Evolutionary conservation across 2,329 filamentous ascomycete genomes (phyloP), one percentile per base, ranked within the genome.

Genomic region (Phialophora macrospora): DNA sequence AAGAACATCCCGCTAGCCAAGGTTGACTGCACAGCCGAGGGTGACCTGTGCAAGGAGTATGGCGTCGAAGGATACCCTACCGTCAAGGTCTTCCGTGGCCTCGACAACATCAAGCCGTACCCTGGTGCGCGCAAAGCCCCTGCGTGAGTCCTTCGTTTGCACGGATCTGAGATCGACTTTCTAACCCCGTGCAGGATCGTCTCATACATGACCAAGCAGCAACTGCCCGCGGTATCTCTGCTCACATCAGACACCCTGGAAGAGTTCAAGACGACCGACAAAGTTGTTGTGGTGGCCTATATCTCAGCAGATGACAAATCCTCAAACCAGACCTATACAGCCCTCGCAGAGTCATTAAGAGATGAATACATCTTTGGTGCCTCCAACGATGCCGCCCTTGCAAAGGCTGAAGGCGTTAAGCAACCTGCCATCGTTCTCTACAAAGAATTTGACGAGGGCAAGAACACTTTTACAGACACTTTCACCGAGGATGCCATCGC

Each of bases 21-120:
- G 73, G 76, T 83, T 57, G 94, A 97, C 84, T 98, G 95, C 86
- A 98, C 94, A 76, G 93, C 91, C 79, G 92, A 99, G 85, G 83
- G 88, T 70, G 92, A 96, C 38, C 90, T 99, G 72, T 99, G 95
- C 88, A 87, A 93, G 80, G 84, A 87, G 74, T 91, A 91, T 75
- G 93, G 92, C 69, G 93, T 99, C 51, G 93, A 98, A 85, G 95
- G 95, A 72, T 99, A 99, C 86, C 95, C 95, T 69, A 99, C 95
- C 72, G 88, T 99, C 77, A 99, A 98, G 89, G 88, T 99, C 82
- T 99, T 99, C 93, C 92, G 94, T 75, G 94, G 95, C 73, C 80
- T 82, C 51, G 92, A 97, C 11, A 92, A 90, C 78, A 81, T 92
- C 77, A 84, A 87, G 71, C 90, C 93, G 70, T 99, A 99, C 83